phyloP scores from a whole-genome alignment of 169 alveolate genomes.

The Plasmodium relictum region DNA sequence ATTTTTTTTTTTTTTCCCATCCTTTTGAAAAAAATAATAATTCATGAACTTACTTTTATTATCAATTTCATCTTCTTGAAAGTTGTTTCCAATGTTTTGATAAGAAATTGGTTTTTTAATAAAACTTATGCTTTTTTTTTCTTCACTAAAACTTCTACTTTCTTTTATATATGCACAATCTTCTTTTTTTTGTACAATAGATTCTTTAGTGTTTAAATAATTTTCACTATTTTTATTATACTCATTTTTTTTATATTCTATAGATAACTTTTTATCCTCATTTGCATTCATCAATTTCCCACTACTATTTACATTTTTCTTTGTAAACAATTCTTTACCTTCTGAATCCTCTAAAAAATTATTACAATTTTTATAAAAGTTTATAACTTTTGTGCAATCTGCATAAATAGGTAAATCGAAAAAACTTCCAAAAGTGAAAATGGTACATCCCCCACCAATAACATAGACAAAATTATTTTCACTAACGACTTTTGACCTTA shows the following conservation, averaged over 20 bases:
- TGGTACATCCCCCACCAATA: slow-evolving; percentile 70
- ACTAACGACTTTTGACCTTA: slow-evolving; percentile 53
- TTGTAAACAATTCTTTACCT: too few relatives aligned
- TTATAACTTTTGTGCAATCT: background rate
- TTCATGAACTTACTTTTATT: too few relatives aligned
- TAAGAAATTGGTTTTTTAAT: background rate
- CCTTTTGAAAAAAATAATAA: background rate
- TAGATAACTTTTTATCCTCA: too few relatives aligned
- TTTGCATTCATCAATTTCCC: too few relatives aligned
- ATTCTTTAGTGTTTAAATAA: background rate
- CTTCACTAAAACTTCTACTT: background rate
- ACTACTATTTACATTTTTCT: too few relatives aligned
- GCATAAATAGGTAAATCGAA: slow-evolving; percentile 50
- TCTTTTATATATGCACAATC: background rate
- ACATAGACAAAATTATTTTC: slow-evolving; percentile 20
- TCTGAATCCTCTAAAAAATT: too few relatives aligned
- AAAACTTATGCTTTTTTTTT: background rate
- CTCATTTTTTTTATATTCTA: too few relatives aligned
- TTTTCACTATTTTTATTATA: too few relatives aligned
- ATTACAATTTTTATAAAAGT: too few relatives aligned
- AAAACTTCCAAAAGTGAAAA: slow-evolving; percentile 66
- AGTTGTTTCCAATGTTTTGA: background rate
- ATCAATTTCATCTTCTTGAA: too few relatives aligned
- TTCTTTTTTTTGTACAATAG: background rate
- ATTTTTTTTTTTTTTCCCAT: background rate